Evolutionary conservation across 805 yeast genomes (phyloP).

Genomic region (Ascoidea rubescens): DNA sequence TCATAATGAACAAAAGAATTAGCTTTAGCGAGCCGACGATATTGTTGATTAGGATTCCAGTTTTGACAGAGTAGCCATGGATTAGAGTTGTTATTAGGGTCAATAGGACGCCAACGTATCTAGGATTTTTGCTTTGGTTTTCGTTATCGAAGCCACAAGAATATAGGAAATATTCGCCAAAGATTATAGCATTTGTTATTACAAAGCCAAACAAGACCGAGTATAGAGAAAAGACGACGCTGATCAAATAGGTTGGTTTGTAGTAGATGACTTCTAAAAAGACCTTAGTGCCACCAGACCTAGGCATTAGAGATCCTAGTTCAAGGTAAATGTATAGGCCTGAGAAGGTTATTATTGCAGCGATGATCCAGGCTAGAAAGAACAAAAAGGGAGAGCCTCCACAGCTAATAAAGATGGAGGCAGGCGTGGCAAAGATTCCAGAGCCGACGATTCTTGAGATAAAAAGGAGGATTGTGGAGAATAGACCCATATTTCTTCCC

Average conservation of each 20-base stretch:
- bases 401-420: conserved; percentile 48
- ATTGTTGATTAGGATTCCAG: conserved; percentile 51
- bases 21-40: conserved; percentile 49
- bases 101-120: conserved; percentile 26
- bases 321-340: conserved; percentile 58
- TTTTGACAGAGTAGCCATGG: conserved; percentile 45
- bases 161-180: conserved; percentile 44
- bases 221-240: conserved; percentile 34
- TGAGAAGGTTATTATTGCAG: conserved; percentile 48
- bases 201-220: conserved; percentile 42
- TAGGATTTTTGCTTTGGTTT: conserved; percentile 24
- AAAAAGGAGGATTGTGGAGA: conserved; percentile 49
- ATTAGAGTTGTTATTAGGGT: conserved; percentile 24
- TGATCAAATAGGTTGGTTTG: conserved; percentile 40
- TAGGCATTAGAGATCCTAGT: conserved; percentile 54
- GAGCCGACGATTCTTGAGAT: conserved; percentile 64
- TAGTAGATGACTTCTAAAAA: conserved; percentile 56
- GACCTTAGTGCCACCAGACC: conserved; percentile 66
- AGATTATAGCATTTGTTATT: conserved; percentile 40
- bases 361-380: conserved; percentile 47
- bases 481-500: conserved; percentile 62
- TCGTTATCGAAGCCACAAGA: conserved; percentile 25
- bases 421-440: conserved; percentile 64
- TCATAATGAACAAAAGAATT: conserved; percentile 35
- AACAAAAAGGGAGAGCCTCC: conserved; percentile 56